Evolutionary conservation across 768 basidiomycete species (phyloP).

Genomic region (Collybia mongolica): DNA sequence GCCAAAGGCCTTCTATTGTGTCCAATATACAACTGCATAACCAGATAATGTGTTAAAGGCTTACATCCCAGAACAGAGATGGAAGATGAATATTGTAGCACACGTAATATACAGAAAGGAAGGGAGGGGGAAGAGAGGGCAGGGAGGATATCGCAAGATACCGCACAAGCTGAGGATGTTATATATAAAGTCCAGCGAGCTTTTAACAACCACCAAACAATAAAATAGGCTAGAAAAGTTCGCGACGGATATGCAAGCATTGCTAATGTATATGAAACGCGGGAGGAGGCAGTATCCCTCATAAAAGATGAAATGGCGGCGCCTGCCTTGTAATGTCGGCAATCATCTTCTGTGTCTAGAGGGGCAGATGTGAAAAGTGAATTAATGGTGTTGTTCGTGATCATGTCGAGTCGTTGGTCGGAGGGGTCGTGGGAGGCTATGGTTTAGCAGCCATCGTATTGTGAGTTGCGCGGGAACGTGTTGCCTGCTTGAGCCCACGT

Average conservation of each 20-base stretch:
- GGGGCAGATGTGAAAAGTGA: too few relatives aligned
- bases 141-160: not conserved
- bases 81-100: conserved; percentile 5
- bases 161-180: not conserved
- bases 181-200: conserved; percentile 10
- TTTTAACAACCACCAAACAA: conserved; percentile 7
- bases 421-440: not conserved
- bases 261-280: conserved; percentile 10
- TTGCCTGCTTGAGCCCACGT: conserved; percentile 82
- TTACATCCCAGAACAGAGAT: not conserved
- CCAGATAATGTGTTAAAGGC: too few relatives aligned
- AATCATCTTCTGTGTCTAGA: not conserved
- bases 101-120: conserved; percentile 7
- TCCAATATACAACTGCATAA: not conserved
- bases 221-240: conserved; percentile 15
- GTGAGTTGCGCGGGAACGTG: conserved; percentile 67
- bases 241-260: conserved; percentile 14
- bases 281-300: too few relatives aligned
- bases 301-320: not conserved
- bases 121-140: conserved; percentile 1
- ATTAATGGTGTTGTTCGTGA: conserved; percentile 6
- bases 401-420: conserved; percentile 8
- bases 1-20: not conserved
- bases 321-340: conserved; percentile 5
- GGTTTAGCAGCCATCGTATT: conserved; percentile 40